phyloP scores from a whole-genome alignment of 2,329 filamentous ascomycete species.

The Whalleya microplaca region DNA sequence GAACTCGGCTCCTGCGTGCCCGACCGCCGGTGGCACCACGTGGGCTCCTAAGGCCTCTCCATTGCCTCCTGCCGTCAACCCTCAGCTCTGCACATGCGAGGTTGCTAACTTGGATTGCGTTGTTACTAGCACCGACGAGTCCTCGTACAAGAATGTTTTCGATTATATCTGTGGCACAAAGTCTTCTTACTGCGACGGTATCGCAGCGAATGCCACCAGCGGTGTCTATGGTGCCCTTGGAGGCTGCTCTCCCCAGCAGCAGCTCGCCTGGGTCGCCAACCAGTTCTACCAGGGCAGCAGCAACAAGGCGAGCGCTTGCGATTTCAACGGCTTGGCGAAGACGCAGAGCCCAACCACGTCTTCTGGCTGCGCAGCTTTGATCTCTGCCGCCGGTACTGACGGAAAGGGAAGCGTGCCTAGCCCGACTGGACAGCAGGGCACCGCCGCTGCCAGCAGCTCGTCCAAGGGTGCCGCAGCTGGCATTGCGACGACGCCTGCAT shows the following conservation, averaged over 20 bases:
- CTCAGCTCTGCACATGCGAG: conserved; percentile 85
- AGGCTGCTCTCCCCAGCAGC: conserved; percentile 72
- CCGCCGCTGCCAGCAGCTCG: conserved; percentile 44
- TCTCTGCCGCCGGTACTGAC: conserved; percentile 65
- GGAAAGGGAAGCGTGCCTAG: conserved; percentile 60
- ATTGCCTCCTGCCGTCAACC: conserved; percentile 83
- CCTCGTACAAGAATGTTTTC: conserved; percentile 72
- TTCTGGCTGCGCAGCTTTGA: conserved; percentile 58
- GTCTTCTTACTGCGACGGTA: conserved; percentile 64
- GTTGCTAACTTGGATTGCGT: conserved; percentile 72
- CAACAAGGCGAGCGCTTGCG: conserved; percentile 63
- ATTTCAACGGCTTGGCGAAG: conserved; percentile 70
- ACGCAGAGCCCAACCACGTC: conserved; percentile 52
- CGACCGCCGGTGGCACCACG: conserved; percentile 56
- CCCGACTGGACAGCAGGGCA: conserved; percentile 44
- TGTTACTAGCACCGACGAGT: conserved; percentile 57
- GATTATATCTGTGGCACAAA: conserved; percentile 68
- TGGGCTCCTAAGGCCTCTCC: conserved; percentile 71
- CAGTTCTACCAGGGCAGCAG: conserved; percentile 66
- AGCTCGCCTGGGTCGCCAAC: conserved; percentile 76
- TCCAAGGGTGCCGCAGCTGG: conserved; percentile 50
- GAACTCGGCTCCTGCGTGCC: conserved; percentile 75
- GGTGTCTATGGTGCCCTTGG: conserved; percentile 77
- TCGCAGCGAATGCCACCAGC: conserved; percentile 66
- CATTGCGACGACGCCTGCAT: conserved; percentile 37